Evolutionary conservation across 805 yeast species (phyloP), one percentile per base, ranked within the genome.

Genomic region (Kluyveromyces nonfermentans): DNA sequence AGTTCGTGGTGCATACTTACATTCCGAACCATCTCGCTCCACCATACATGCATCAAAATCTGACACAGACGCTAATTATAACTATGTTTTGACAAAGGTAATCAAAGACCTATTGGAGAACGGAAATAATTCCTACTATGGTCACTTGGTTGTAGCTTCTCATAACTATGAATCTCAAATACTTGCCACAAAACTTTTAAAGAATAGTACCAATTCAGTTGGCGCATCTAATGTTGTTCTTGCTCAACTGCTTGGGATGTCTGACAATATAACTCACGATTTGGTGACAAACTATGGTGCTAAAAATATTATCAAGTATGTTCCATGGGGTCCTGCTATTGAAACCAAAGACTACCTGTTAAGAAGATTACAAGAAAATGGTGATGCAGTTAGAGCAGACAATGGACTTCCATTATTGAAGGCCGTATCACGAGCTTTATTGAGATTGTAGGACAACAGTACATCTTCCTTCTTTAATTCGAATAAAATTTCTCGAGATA

Each of bases 271-370:
- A 48, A 86, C 96, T 20, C 73, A 74, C 60, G 86, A 84, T 52
- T 72, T 89, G 56, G 77, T 85, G 45, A 66, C 72, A 34, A 71
- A 78, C 38, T 77, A 83, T 51, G 71, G 76, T 37, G 84, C 77
- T 37, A 77, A 73, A 48, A 86, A 86, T 57, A 81, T 89, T 43
- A 81, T 90, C 67, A 90, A 90, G 68, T 89, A 90, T 61, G 96
- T 89, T 49, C 95, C 97, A 15, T 89, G 97, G 97, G 97, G 97
- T 8, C 97, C 97, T 30, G 94, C 95, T 44, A 67, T 78, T 53
- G 97, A 90, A 67, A 88, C 96, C 46, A 87, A 85, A 68, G 95
- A 86, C 54, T 89, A 89, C 60, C 68, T 89, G 48, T 70, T 81
- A 49, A 80, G 97, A 71, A 78, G 97, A 68, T 71, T 89, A 49